These are phyloP conservation scores for Pichia sp. DNA, from an alignment of 1,139 yeast genomes.

Conservation along the genomic window DNA sequence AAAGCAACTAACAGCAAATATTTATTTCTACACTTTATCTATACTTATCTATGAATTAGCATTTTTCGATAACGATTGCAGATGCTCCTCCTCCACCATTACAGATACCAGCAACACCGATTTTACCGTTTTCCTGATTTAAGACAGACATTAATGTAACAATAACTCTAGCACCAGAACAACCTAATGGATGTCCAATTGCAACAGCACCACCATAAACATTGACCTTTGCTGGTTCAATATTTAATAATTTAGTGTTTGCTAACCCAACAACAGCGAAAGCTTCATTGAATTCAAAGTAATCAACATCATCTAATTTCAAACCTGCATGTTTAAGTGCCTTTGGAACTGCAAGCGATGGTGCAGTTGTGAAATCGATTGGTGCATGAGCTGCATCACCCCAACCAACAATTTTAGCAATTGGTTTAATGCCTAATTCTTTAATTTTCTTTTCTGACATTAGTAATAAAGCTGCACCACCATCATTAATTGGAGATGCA, in stretches of 20 bases:
- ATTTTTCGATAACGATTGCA: slow-evolving; percentile 63
- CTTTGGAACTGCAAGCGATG: slow-evolving; percentile 89
- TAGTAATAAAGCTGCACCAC: slow-evolving; percentile 90
- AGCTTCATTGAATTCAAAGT: slow-evolving; percentile 93
- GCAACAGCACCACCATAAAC: slow-evolving; percentile 99
- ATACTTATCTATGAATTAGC: slow-evolving; percentile 9
- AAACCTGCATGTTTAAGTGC: slow-evolving; percentile 85
- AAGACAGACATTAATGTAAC: slow-evolving; percentile 76
- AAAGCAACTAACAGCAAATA: too few relatives aligned
- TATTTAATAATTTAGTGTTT: slow-evolving; percentile 65
- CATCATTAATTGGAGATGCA: slow-evolving; percentile 93
- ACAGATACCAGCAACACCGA: slow-evolving; percentile 94
- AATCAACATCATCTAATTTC: slow-evolving; percentile 56
- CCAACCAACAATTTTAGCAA: slow-evolving; percentile 88
- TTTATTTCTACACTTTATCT: too few relatives aligned
- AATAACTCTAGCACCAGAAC: slow-evolving; percentile 94
- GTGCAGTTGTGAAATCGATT: slow-evolving; percentile 90
- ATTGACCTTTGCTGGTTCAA: slow-evolving; percentile 68
- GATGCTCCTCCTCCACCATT: slow-evolving; percentile 99
- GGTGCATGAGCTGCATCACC: slow-evolving; percentile 98
- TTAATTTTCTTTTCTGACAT: slow-evolving; percentile 77
- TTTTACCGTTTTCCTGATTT: slow-evolving; percentile 75
- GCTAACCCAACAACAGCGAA: slow-evolving; percentile 95
- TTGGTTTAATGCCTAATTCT: slow-evolving; percentile 80
- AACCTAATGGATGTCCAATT: slow-evolving; percentile 93